Conservation (phyloP, 495 filamentous ascomycete genomes). For the Penicillium mononematosum region DNA sequence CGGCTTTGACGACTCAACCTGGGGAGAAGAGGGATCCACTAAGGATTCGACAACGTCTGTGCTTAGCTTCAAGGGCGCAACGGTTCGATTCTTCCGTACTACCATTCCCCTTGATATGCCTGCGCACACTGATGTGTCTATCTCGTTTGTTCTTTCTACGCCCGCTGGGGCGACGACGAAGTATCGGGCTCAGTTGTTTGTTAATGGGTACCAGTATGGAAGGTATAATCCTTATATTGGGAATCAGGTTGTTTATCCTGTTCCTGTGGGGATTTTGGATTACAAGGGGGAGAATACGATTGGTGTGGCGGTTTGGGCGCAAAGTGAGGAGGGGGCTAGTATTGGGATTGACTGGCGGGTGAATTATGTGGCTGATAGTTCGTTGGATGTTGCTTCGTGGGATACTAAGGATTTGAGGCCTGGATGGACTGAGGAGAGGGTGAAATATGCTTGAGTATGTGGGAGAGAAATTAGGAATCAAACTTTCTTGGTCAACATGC, state of each 20-base stretch:
- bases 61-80: slow-evolving; percentile 42
- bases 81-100: slow-evolving; percentile 61
- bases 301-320: slow-evolving; percentile 48
- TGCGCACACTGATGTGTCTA: slow-evolving; percentile 40
- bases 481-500: slow-evolving; percentile 10
- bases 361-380: slow-evolving; percentile 42
- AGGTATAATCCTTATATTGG: slow-evolving; percentile 51
- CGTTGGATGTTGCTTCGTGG: slow-evolving; percentile 40
- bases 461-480: neutral
- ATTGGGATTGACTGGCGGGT: slow-evolving; percentile 39
- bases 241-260: slow-evolving; percentile 50
- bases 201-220: slow-evolving; percentile 54
- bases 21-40: slow-evolving; percentile 27
- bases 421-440: slow-evolving; percentile 36
- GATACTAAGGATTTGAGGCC: slow-evolving; percentile 42
- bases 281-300: slow-evolving; percentile 47
- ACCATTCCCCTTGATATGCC: slow-evolving; percentile 53
- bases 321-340: slow-evolving; percentile 42
- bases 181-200: slow-evolving; percentile 42
- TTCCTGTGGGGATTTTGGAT: slow-evolving; percentile 50
- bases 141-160: slow-evolving; percentile 43
- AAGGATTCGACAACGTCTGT: slow-evolving; percentile 26
- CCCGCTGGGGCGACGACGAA: slow-evolving; percentile 19
- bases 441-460: slow-evolving; percentile 28
- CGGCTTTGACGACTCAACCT: slow-evolving; percentile 49